Percentiles rank a stretch among this genome's conserved stretches.
Evolutionary conservation across 2,329 filamentous ascomycete genomes (phyloP).

Genomic region (Fusarium euwallaceae): DNA sequence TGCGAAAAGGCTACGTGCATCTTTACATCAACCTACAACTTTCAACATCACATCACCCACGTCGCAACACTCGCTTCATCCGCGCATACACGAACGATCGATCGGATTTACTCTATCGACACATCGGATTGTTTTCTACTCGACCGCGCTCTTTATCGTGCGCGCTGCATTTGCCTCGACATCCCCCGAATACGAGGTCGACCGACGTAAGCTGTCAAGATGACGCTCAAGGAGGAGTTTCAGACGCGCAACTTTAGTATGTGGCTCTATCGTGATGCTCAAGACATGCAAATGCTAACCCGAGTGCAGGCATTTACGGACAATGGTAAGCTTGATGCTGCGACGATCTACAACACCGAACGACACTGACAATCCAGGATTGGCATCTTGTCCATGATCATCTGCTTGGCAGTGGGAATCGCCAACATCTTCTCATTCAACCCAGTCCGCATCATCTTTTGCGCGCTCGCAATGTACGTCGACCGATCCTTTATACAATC

Average conservation of each 20-base stretch:
- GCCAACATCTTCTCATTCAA: conserved; percentile 73
- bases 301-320: conserved; percentile 74
- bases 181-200: conserved; percentile 39
- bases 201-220: conserved; percentile 60
- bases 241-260: conserved; percentile 80
- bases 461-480: conserved; percentile 67
- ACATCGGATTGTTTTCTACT: not conserved
- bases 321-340: conserved; percentile 72
- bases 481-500: not conserved
- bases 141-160: conserved; percentile 15
- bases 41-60: conserved; percentile 42
- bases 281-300: conserved; percentile 49
- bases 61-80: conserved; percentile 26
- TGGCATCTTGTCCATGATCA: conserved; percentile 77
- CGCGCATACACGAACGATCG: conserved; percentile 37
- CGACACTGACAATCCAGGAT: conserved; percentile 62
- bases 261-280: conserved; percentile 48
- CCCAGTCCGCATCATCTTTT: conserved; percentile 64
- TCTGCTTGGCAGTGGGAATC: conserved; percentile 78
- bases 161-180: conserved; percentile 20
- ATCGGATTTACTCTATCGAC: conserved; percentile 27
- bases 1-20: conserved; percentile 52
- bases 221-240: conserved; percentile 80
- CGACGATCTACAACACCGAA: conserved; percentile 10
- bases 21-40: conserved; percentile 30